Evolutionary conservation across 192 early-diverging fungal genomes (phyloP), one percentile per base, ranked within the genome.

Genomic region (Backusella psychrophila): DNA sequence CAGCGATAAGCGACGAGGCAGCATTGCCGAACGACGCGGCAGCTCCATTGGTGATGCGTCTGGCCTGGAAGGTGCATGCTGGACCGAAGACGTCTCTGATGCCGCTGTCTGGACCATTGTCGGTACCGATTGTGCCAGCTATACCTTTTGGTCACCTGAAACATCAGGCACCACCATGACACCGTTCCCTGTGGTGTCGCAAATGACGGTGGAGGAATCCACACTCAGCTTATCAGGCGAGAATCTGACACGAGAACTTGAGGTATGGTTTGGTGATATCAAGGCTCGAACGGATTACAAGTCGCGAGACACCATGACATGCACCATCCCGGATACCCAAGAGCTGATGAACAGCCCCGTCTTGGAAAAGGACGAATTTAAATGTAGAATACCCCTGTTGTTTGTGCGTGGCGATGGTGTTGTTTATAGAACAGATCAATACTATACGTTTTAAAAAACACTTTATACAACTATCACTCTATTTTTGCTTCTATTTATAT

Each of bases 71-170:
- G 83, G 83, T 11, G 75, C 90, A 14, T 81, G 87, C 46, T 92
- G 90, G 89, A 87, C 87, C 19, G 93, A 95, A 76, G 93, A 94
- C 82, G 93, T 95, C 14, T 91, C 90, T 14, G 95, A 97, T 87
- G 86, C 87, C 15, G 93, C 95, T 6, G 92, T 97, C 21, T 97
- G 96, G 96, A 97, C 96, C 12, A 93, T 97, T 81, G 94, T 97
- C 14, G 93, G 95, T 41, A 94, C 94, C 0, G 83, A 90, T 69
- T 88, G 88, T 69, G 85, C 88, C 14, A 79, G 77, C 9, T 88
- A 86, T 77, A 87, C 87, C 77, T 87, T 86, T 75, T 82, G 83
- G 80, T 87, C 84, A 26, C 84, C 85, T 65, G 52, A 42, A 6
- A 23, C 23, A 21, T 6, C 35, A n/a, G 17, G 6, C 41, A 68